A percentile compares a stretch with the other conserved stretches of the same genome.
phyloP scores from a whole-genome alignment of 208 protist genomes.

The Kentomonas sorsogonicus region DNA sequence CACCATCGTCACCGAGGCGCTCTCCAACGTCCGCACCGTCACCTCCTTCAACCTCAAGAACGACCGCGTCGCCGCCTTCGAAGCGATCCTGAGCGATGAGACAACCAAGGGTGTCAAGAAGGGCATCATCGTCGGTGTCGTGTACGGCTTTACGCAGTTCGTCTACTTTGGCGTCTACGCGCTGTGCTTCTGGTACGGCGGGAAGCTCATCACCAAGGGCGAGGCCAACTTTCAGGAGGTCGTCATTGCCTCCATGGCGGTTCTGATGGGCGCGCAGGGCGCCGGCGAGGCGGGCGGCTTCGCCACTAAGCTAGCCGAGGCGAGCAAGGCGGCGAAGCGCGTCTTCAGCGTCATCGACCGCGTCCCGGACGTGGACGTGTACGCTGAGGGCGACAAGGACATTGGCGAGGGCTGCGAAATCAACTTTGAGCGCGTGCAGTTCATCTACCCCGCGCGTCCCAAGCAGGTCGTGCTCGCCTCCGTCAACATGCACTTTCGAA shows the following conservation, averaged over 20 bases:
- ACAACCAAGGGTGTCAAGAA: conserved; percentile 15
- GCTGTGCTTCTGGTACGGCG: conserved; percentile 73
- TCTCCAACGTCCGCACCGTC: conserved; percentile 67
- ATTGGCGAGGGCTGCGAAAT: conserved; percentile 40
- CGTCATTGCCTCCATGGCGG: conserved; percentile 28
- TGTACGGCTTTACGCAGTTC: conserved; percentile 52
- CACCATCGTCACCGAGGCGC: conserved; percentile 50
- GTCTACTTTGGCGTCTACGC: conserved; percentile 43
- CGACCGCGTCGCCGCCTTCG: conserved; percentile 22
- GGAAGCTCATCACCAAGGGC: conserved; percentile 50
- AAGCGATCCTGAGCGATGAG: conserved; percentile 14
- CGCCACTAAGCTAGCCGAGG: conserved; percentile 42
- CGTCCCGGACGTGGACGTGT: conserved; percentile 46
- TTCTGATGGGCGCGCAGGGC: conserved; percentile 44
- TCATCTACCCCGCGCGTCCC: conserved; percentile 54
- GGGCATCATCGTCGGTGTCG: conserved; percentile 23
- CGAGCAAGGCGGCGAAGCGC: conserved; percentile 30
- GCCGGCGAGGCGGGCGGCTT: conserved; percentile 60
- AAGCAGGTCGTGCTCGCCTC: conserved; percentile 43
- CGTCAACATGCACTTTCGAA: conserved; percentile 26
- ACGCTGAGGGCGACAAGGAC: conserved; percentile 26
- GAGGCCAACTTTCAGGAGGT: conserved; percentile 56
- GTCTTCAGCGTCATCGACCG: conserved; percentile 74
- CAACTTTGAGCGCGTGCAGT: conserved; percentile 32
- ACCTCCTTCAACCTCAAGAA: conserved; percentile 67